Percentiles rank a stretch among this genome's conserved stretches.
phyloP scores from a whole-genome alignment of 75 land plant species.

The Gnetum montanum region DNA sequence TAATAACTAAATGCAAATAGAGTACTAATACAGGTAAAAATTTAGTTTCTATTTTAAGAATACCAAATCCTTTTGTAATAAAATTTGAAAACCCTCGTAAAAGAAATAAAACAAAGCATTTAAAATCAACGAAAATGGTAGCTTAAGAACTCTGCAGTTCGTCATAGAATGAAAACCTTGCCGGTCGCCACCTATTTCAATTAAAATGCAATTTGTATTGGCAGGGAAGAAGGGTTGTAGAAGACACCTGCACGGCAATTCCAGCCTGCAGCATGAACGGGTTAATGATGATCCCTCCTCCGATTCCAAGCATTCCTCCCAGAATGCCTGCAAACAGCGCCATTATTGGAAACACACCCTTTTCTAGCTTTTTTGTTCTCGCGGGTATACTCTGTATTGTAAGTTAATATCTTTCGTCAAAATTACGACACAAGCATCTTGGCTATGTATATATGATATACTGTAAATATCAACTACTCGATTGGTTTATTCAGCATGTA shows the following conservation, averaged over 20 bases:
- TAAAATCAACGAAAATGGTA: not conserved
- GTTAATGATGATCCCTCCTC: slow-evolving; percentile 81
- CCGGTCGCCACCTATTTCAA: not conserved
- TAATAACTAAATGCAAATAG: no score
- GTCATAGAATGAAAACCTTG: no score
- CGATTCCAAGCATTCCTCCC: slow-evolving; percentile 80
- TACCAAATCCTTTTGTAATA: no score
- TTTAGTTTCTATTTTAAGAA: no score
- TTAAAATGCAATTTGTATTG: not conserved
- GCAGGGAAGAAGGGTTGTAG: not conserved
- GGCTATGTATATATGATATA: no score
- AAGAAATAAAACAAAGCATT: not conserved
- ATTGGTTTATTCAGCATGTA: no score
- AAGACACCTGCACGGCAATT: slow-evolving; percentile 63
- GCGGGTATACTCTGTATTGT: no score
- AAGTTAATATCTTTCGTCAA: no score
- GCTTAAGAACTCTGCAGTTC: not conserved
- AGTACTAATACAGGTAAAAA: no score
- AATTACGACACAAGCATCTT: no score
- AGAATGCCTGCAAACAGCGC: slow-evolving; percentile 63
- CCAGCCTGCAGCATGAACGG: slow-evolving; percentile 77
- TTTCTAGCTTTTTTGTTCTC: not conserved
- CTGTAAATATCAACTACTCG: no score
- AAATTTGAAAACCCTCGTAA: no score
- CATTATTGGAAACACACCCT: slow-evolving; percentile 39